Base-by-base conservation (phyloP, 805 yeast genomes). In the Kodamaea sagamina region DNA sequence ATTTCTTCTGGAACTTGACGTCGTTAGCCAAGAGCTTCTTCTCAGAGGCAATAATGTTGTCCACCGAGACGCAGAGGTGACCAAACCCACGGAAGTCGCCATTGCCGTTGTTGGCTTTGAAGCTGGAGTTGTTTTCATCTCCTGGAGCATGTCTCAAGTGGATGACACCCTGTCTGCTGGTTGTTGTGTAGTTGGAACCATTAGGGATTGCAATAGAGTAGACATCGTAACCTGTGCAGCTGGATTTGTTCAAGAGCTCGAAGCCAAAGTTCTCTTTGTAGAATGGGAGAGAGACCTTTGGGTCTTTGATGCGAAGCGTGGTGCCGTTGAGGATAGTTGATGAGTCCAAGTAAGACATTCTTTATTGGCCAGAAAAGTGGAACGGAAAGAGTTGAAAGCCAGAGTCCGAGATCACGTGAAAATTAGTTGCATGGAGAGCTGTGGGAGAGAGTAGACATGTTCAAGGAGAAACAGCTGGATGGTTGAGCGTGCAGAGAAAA, bases 61-160 rank as follows among this genome's bases (percentile, higher is more conserved):
- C 87, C 11, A 90, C 96, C 1, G 96, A 75, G 52, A 92, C 68
- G 65, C 97, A 89, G 46, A 89, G 81, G 66, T 92, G 99, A 16
- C 99, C 99, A 59, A 90, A 92, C 0, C 99, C 98, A 52, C 92
- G 78, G 62, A 80, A 72, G 29, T 95, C 92, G 11, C 74, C 80
- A 61, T 93, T 92, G 47, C 99, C 99, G 58, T 84, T 85, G 67
- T 79, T 84, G 38, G 84, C 63, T 47, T 65, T 72, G 67, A 72
- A 89, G 6, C 67, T 61, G 1, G 71, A 65, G 50, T 81, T 82
- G 45, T 62, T 63, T 64, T 85, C 86, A 36, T 82, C 72, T 8
- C 92, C 93, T 67, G 86, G 81, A 57, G 83, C 78, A 67, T 89
- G 95, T 50, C 89, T 79, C 56, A 92, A 75, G 63, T 89, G 97